Evolutionary conservation across 2,329 filamentous ascomycete genomes (phyloP), one percentile per base, ranked within the genome.

Genomic region (Talaromyces pinophilus): DNA sequence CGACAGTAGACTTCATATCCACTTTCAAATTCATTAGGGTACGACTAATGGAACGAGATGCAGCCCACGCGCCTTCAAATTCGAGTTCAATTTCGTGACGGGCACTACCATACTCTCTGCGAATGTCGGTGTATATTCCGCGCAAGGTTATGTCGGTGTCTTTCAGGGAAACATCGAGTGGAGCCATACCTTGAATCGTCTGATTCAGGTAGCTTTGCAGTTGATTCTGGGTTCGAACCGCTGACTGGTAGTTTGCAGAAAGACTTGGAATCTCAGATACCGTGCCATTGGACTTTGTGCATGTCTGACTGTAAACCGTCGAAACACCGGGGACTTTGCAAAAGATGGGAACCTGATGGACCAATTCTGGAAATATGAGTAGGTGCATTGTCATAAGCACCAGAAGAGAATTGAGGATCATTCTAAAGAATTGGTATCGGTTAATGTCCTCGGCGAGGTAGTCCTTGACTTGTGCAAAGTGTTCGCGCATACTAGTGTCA

Each of bases 61-160:
- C 76, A 57, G 71, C 67, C 67, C 72, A 71, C 66, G 75, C 74
- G 59, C 77, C 76, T 59, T 73, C 70, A 64, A 78, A 79, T 65
- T 79, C 77, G 11, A 79, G 75, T 15, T 77, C 72, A 0, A 79
- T 72, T n/a, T 77, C 76, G 59, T 79, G 69, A 30, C 72, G 74
- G 1, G 67, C 73, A 25, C 72, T 71, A 15, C 75, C 72, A 54
- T 76, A 74, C 33, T 67, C 67, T n/a, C 66, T 65, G 57, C 73
- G 73, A 6, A 79, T 65, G 17, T 72, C 70, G 0, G 67, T 50
- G 46, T 77, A 72, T 19, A 77, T 65, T 25, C 70, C 70, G 33
- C 67, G 70, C 10, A 79, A 72, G 19, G 28, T 38, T 10, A 5
- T 25, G n/a, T 60, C 64, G 17, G 54, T 68, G 1, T 55, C 46